phyloP scores from a whole-genome alignment of 2,329 filamentous ascomycete genomes.

The Penicillium frequentans region DNA sequence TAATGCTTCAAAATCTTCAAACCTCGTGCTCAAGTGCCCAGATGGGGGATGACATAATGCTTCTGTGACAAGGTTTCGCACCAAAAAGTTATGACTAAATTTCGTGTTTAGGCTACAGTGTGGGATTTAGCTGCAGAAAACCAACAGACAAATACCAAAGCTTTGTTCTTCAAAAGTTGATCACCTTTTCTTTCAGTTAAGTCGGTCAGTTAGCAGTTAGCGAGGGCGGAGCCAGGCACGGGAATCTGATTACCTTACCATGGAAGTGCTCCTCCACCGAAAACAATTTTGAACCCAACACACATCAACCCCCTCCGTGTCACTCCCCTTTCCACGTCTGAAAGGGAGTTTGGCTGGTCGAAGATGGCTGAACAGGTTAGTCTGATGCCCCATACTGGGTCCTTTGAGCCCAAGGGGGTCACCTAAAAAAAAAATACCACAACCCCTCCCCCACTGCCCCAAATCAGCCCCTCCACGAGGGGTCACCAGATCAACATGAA shows the following conservation, averaged over 20 bases:
- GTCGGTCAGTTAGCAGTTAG: slow-evolving; percentile 6
- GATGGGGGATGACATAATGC: slow-evolving; percentile 3
- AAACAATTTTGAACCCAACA: slow-evolving; percentile 27
- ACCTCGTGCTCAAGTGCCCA: background rate
- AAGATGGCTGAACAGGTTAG: slow-evolving; percentile 49
- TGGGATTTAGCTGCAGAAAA: slow-evolving; percentile 1
- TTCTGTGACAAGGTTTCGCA: background rate
- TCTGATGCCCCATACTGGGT: slow-evolving; percentile 2
- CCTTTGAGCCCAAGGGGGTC: background rate
- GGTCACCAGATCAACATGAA: background rate
- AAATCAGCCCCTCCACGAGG: slow-evolving; percentile 14
- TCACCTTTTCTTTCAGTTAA: background rate
- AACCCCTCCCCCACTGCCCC: slow-evolving; percentile 17
- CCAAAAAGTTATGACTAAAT: slow-evolving; percentile 1
- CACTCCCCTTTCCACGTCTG: slow-evolving; percentile 20
- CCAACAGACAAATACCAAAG: background rate
- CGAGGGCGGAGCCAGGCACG: slow-evolving; percentile 24
- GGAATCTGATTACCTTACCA: slow-evolving; percentile 27
- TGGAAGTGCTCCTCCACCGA: slow-evolving; percentile 24
- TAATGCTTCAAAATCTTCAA: background rate
- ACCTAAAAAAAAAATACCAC: slow-evolving; percentile 6
- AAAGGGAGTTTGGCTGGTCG: slow-evolving; percentile 39
- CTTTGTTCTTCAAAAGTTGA: background rate
- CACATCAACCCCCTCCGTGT: slow-evolving; percentile 26
- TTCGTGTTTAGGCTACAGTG: slow-evolving; percentile 3